Evolutionary conservation across 768 basidiomycete genomes (phyloP).

Genomic region (Macrolepiota albuminosa): DNA sequence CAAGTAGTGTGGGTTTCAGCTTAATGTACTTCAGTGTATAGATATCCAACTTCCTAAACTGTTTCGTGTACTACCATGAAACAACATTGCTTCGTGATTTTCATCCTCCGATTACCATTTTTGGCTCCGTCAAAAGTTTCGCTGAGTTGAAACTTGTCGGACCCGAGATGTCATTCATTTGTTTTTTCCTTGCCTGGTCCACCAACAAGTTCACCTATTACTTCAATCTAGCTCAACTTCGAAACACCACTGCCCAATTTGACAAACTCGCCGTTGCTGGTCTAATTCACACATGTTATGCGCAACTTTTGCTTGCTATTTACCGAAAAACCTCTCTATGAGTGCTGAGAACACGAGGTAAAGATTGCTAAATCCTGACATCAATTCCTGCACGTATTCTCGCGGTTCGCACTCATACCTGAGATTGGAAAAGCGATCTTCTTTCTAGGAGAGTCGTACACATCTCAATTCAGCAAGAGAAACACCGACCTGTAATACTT

Average conservation of each 20-base stretch:
- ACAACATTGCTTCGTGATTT: neutral
- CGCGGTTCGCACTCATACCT: neutral
- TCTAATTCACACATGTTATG: neutral
- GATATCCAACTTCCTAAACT: neutral
- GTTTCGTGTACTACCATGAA: neutral
- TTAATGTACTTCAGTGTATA: neutral
- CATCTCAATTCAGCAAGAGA: neutral
- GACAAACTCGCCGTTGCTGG: neutral
- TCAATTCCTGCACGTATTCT: neutral
- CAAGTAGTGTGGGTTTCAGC: slow-evolving; percentile 19
- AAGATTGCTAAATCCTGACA: neutral
- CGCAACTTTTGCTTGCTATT: neutral
- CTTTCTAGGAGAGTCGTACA: neutral
- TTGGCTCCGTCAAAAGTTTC: neutral
- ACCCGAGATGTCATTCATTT: neutral
- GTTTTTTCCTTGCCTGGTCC: neutral
- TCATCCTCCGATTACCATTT: neutral
- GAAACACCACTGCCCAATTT: neutral
- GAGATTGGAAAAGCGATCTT: neutral
- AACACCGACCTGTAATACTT: neutral
- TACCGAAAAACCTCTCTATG: neutral
- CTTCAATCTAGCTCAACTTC: neutral
- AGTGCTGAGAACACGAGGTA: neutral
- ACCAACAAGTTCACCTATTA: neutral
- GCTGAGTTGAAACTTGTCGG: neutral